Evolutionary conservation across 1,284 basidiomycete species (phyloP), one percentile per base, ranked within the genome.

Genomic region (Boletellus deceptivus): DNA sequence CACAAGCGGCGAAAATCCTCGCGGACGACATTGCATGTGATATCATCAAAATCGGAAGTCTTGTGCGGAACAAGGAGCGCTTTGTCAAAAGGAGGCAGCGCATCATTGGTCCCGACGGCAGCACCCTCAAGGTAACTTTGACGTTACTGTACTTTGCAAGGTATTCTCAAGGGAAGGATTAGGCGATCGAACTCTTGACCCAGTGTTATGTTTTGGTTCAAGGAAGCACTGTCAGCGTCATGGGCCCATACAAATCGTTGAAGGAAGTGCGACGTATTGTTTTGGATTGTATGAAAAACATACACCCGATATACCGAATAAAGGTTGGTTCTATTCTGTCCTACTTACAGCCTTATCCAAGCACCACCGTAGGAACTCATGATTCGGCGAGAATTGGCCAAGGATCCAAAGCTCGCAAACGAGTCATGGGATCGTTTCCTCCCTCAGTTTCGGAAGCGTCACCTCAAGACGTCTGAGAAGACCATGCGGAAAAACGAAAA

Each of bases 241-340:
- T 99, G 95, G 97, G 97, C 2, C 86, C 90, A 0, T 93, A 90
- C 75, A 98, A 96, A 68, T 88, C 90, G 0, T 75, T 99, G 36
- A 99, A 98, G 69, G 95, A 98, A 69, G 96, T 99, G 4, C 82
- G 97, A 50, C 72, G 95, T 53, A 98, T 99, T 60, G 84, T 99
- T 25, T 72, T 98, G 46, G 97, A 99, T 69, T 99, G 97, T 75
- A 97, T 99, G 93, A 96, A 92, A 74, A 99, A 99, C 67, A 90
- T 99, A 46, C 97, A 99, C 66, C 97, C 97, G 3, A 99, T 99
- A 66, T 99, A 99, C 70, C 88, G 95, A 59, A 99, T 99, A 74
- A 99, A 99, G 72, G 92, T 90, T 34, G 24, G 72, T 59, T 35
- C 14, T n/a, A 35, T 41, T 43, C 17, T 17, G 37, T 25, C 38